Evolutionary conservation across 208 protist species (phyloP), one percentile per base, ranked within the genome.

Genomic region (Crithidia acanthocephali): DNA sequence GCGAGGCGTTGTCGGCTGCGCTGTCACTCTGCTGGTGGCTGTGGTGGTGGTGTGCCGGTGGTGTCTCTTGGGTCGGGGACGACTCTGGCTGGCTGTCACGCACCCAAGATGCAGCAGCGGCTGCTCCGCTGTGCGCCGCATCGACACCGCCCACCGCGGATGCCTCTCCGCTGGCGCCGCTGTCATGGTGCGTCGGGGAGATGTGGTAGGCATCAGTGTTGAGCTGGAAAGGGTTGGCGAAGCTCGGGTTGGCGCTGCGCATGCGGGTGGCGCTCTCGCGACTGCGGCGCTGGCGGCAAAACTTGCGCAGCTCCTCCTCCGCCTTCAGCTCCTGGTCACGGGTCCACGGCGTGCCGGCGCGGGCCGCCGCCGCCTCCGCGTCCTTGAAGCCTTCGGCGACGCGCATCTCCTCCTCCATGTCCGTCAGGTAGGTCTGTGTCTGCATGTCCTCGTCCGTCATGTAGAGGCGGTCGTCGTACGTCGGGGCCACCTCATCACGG

Each of bases 401-500:
- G 0, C 37, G 11, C 85, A 91, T 91, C 64, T 90, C 82, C 22
- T 83, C 71, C 23, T 84, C 65, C 37, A 76, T 76, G 22, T 82
- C 71, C 1, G 52, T 23, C 15, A 91, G 71, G 56, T 87, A 88
- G 23, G 58, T 23, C 40, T 74, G 44, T 1, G 44, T 20, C 30
- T 73, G 66, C 28, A 27, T 22, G 37, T 86, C 67, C 4, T 64
- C 65, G 10, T 65, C 61, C 4, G 33, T 37, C 18, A 48, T 16
- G 47, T 56, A 35, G 18, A 61, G 50, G 23, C 70, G 64, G 35
- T 74, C 51, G 37, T 59, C 27, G 45, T 51, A 63, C 15, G 37
- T 42, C 37, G 59, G 25, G 1, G 62, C 37, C 10, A 28, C 37
- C 18, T 67, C 53, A 9, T 72, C 66, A 15, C n/a, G 28, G 22